Evolutionary conservation across 2,329 filamentous ascomycete genomes (phyloP).

Genomic region (Cladosporium colombiae): DNA sequence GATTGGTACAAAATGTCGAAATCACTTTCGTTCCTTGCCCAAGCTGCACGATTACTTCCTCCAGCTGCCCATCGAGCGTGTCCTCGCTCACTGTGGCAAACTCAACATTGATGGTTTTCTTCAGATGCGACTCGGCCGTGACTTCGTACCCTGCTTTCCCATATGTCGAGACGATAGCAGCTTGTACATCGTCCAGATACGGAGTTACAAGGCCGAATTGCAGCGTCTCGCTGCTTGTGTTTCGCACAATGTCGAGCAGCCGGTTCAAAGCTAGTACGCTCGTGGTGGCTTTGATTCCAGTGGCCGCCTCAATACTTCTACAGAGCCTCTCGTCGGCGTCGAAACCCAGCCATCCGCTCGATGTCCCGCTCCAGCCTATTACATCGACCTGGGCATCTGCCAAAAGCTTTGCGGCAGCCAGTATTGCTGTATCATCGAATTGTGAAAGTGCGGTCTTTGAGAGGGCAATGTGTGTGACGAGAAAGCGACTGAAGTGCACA

Average conservation of each 20-base stretch:
- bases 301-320: conserved; percentile 39
- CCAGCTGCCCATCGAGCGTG: conserved; percentile 33
- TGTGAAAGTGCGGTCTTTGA: conserved; percentile 36
- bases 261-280: conserved; percentile 46
- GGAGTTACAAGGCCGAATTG: conserved; percentile 45
- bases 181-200: conserved; percentile 45
- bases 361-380: conserved; percentile 38
- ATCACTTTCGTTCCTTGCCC: conserved; percentile 38
- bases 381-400: conserved; percentile 35
- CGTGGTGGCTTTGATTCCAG: conserved; percentile 44
- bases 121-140: conserved; percentile 39
- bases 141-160: conserved; percentile 37
- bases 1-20: conserved; percentile 49
- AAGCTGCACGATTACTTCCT: conserved; percentile 31
- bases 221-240: conserved; percentile 25
- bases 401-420: conserved; percentile 34
- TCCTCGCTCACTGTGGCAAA: conserved; percentile 42
- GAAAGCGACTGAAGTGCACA: conserved; percentile 48
- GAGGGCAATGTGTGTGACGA: conserved; percentile 45
- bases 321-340: conserved; percentile 43
- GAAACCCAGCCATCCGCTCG: conserved; percentile 29
- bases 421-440: conserved; percentile 36
- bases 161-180: conserved; percentile 42
- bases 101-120: conserved; percentile 41
- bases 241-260: conserved; percentile 31